A percentile compares a stretch with the other conserved stretches of the same genome.
Conservation (phyloP, 805 yeast genomes). For the Pichia manshurica region DNA sequence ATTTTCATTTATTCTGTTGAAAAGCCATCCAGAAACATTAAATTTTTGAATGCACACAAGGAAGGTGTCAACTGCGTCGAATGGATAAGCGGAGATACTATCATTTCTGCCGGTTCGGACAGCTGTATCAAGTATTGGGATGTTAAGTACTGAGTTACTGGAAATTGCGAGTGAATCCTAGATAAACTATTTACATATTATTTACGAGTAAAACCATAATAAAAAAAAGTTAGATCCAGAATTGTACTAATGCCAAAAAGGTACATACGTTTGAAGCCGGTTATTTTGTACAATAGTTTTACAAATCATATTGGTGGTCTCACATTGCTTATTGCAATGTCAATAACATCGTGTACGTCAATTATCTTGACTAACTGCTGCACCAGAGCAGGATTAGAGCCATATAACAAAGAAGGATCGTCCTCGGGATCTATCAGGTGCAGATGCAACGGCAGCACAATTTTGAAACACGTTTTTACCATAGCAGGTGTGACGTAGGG, state of each 20-base stretch:
- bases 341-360: slow-evolving; percentile 44
- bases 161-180: too few relatives aligned
- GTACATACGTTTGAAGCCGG: too few relatives aligned
- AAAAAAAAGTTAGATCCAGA: not conserved
- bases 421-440: slow-evolving; percentile 32
- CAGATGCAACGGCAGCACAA: slow-evolving; percentile 44
- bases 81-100: slow-evolving; percentile 51
- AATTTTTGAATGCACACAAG: slow-evolving; percentile 75
- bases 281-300: too few relatives aligned
- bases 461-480: slow-evolving; percentile 44
- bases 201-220: slow-evolving; percentile 1
- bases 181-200: slow-evolving; percentile 5
- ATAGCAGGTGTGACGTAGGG: slow-evolving; percentile 47
- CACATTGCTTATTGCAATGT: slow-evolving; percentile 45
- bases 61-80: slow-evolving; percentile 73
- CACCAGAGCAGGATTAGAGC: slow-evolving; percentile 44
- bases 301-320: slow-evolving; percentile 44
- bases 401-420: slow-evolving; percentile 51
- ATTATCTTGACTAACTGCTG: slow-evolving; percentile 38
- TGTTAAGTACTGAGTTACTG: slow-evolving; percentile 21
- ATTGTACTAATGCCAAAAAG: not conserved
- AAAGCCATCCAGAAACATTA: slow-evolving; percentile 71
- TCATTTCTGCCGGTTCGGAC: slow-evolving; percentile 76
- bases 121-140: slow-evolving; percentile 75
- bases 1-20: slow-evolving; percentile 73